phyloP scores from a whole-genome alignment of 1,139 yeast genomes.

The Pichia sp. region DNA sequence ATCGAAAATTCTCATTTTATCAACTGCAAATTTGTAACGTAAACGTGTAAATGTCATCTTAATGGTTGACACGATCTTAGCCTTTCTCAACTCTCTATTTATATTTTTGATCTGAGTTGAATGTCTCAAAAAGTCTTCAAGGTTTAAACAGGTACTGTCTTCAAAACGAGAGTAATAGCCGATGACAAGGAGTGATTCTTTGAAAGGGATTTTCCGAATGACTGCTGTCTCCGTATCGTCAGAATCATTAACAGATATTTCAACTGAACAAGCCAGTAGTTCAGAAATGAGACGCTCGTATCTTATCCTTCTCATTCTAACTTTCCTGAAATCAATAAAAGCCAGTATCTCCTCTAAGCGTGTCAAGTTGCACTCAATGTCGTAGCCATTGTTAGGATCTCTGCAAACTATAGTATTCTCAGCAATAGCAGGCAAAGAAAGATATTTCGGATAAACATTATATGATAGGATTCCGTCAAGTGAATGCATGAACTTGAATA shows the following conservation, averaged over 20 bases:
- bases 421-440: constrained; percentile 48
- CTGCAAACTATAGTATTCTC: constrained; percentile 46
- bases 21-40: constrained; percentile 38
- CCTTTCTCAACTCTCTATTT: constrained; percentile 47
- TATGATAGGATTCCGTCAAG: constrained; percentile 73
- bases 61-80: constrained; percentile 51
- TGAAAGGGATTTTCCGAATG: constrained; percentile 56
- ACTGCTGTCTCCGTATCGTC: constrained; percentile 23
- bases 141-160: constrained; percentile 63
- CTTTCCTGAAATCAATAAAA: constrained; percentile 49
- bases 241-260: background rate
- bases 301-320: constrained; percentile 47
- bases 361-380: constrained; percentile 45
- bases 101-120: constrained; percentile 58
- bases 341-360: constrained; percentile 44
- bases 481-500: constrained; percentile 57
- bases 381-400: constrained; percentile 50
- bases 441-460: constrained; percentile 50
- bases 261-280: constrained; percentile 7
- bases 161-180: constrained; percentile 74
- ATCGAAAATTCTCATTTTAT: constrained; percentile 10
- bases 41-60: constrained; percentile 58
- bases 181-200: constrained; percentile 58
- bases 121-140: constrained; percentile 70
- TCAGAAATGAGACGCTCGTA: constrained; percentile 61